These are phyloP conservation scores for Phytophthora melonis DNA, from an alignment of 352 stramenopile genomes.

Conservation along the genomic window DNA sequence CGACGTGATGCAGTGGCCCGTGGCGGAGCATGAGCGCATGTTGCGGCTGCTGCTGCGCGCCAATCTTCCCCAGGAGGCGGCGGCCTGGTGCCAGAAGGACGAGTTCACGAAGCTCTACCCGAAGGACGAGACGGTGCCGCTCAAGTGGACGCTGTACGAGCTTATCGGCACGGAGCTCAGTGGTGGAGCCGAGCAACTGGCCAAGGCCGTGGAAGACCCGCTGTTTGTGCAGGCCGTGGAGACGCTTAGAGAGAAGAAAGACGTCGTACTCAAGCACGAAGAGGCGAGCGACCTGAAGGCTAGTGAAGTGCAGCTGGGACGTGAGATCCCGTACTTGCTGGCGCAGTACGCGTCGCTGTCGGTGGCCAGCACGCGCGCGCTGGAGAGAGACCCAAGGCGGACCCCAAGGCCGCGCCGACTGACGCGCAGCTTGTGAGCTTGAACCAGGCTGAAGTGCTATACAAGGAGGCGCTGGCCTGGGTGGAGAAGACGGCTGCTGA, in stretches of 20 bases:
- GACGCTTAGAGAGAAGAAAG: constrained; percentile 71
- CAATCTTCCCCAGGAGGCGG: constrained; percentile 54
- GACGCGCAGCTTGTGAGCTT: constrained; percentile 59
- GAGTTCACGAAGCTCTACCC: constrained; percentile 62
- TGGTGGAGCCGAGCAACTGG: constrained; percentile 47
- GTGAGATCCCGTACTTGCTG: constrained; percentile 77
- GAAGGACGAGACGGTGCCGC: constrained; percentile 64
- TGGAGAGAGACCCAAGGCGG: constrained; percentile 38
- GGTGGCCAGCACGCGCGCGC: constrained; percentile 51
- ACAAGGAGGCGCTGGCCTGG: constrained; percentile 72
- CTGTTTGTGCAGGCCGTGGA: constrained; percentile 68
- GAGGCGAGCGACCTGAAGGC: constrained; percentile 46
- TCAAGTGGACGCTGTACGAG: constrained; percentile 82
- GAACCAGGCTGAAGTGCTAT: constrained; percentile 74
- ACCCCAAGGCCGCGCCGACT: constrained; percentile 36
- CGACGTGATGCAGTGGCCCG: constrained; percentile 76
- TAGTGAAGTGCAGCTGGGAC: constrained; percentile 60
- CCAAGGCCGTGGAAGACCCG: constrained; percentile 56
- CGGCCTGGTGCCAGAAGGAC: constrained; percentile 68
- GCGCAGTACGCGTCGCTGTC: constrained; percentile 75
- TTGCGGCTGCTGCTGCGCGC: constrained; percentile 67
- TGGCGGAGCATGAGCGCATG: constrained; percentile 77
- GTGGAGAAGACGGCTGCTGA: constrained; percentile 61
- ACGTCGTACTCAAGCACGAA: constrained; percentile 64
- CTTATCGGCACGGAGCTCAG: constrained; percentile 63